Conservation (phyloP, 441 rosid genomes). For the Mallotus repandus region DNA sequence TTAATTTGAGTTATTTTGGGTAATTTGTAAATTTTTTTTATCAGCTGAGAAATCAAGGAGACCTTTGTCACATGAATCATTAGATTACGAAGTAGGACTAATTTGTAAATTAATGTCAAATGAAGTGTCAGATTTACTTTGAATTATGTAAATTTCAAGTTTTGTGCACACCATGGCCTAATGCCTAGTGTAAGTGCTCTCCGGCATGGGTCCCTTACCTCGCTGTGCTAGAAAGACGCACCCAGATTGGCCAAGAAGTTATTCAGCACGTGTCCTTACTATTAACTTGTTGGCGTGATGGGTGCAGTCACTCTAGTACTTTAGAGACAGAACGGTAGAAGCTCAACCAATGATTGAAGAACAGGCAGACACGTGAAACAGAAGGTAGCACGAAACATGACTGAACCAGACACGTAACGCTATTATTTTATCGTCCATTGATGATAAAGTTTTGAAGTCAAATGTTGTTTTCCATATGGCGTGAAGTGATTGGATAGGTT, state of each 20-base stretch:
- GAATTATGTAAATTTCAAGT: no score
- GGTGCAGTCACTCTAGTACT: background rate
- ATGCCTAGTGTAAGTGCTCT: background rate
- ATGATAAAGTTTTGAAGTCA: no score
- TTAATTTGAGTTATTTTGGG: no score
- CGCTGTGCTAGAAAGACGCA: background rate
- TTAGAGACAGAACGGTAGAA: background rate
- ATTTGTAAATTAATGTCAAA: no score
- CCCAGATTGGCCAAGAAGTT: background rate
- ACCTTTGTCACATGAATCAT: no score
- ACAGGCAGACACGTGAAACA: background rate
- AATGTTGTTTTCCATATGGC: no score
- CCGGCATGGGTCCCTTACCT: background rate
- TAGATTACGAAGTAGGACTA: no score
- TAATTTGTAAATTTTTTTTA: no score
- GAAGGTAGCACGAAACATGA: constrained; percentile 2
- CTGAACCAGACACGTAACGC: background rate
- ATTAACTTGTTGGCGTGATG: background rate
- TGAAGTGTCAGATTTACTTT: no score
- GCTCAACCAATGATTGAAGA: constrained; percentile 7
- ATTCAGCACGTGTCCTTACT: background rate
- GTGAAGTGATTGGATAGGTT: no score
- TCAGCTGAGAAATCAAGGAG: no score
- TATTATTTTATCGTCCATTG: background rate
- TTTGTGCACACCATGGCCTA: no score